phyloP scores from a whole-genome alignment of 2,329 filamentous ascomycete species.

The Sphaerulina musiva region DNA sequence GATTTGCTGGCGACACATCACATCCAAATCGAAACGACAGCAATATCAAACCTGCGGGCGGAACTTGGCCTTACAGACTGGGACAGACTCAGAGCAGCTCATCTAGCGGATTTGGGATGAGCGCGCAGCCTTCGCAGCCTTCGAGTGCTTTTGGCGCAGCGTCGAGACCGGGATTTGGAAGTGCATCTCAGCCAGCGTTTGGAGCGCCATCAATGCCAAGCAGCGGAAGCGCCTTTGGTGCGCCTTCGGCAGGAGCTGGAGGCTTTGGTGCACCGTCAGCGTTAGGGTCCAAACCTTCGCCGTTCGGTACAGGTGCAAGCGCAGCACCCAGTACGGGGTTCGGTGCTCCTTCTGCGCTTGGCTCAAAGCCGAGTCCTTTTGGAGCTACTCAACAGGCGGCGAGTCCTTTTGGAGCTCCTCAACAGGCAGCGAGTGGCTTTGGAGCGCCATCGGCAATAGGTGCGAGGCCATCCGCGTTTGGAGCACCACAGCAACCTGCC shows the following conservation, averaged over 20 bases:
- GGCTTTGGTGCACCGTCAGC: conserved; percentile 31
- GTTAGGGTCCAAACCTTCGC: conserved; percentile 5
- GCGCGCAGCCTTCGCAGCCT: background rate
- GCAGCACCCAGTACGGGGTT: conserved; percentile 18
- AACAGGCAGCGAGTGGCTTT: conserved; percentile 7
- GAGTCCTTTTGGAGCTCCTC: background rate
- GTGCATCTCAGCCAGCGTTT: conserved; percentile 12
- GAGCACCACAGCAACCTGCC: conserved; percentile 15
- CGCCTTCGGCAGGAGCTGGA: conserved; percentile 19
- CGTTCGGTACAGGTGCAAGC: background rate
- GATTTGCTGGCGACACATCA: conserved; percentile 1
- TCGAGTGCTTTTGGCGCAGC: conserved; percentile 9
- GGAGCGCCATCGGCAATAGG: conserved; percentile 22
- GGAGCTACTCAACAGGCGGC: conserved; percentile 8
- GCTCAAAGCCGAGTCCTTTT: conserved; percentile 27
- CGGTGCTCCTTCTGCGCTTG: conserved; percentile 32
- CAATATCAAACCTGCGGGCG: conserved; percentile 2
- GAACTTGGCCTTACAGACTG: background rate
- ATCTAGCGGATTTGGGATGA: background rate
- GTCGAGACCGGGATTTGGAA: conserved; percentile 7
- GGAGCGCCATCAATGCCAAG: conserved; percentile 12
- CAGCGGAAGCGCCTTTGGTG: background rate
- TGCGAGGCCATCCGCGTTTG: conserved; percentile 18
- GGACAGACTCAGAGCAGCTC: background rate
- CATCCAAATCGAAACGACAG: conserved; percentile 5